phyloP scores from a whole-genome alignment of 208 protist species.

The Zelonia costaricensis region DNA sequence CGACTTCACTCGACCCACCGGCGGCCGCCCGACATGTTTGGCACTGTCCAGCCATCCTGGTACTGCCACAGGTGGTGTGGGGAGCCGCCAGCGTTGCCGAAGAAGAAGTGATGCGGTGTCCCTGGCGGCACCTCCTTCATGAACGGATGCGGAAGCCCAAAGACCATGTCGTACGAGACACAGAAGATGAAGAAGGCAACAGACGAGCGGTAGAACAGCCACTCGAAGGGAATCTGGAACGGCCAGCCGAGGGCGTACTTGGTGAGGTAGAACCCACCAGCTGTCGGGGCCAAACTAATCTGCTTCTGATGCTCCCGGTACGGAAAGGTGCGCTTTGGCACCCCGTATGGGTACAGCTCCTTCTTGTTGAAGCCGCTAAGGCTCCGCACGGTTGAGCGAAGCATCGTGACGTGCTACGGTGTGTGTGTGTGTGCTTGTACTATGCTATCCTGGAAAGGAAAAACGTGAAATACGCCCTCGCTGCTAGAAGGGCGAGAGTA shows the following conservation, averaged over 20 bases:
- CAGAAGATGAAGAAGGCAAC: constrained; percentile 64
- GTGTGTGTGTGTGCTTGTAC: constrained; percentile 6
- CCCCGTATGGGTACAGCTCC: constrained; percentile 80
- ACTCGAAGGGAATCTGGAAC: constrained; percentile 91
- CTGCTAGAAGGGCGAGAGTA: not conserved
- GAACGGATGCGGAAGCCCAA: constrained; percentile 78
- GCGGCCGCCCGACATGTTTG: constrained; percentile 84
- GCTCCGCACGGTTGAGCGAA: constrained; percentile 44
- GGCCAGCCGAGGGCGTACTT: constrained; percentile 87
- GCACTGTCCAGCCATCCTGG: constrained; percentile 90
- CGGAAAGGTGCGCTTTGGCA: constrained; percentile 88
- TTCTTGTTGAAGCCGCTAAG: constrained; percentile 79
- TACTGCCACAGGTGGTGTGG: constrained; percentile 90
- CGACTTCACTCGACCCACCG: constrained; percentile 80
- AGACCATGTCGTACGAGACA: constrained; percentile 83
- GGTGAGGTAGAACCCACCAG: constrained; percentile 83
- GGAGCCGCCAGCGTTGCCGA: constrained; percentile 75
- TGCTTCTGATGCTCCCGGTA: constrained; percentile 89
- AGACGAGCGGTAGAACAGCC: constrained; percentile 86
- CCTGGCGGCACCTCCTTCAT: constrained; percentile 86
- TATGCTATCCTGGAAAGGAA: not conserved
- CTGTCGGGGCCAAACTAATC: constrained; percentile 76
- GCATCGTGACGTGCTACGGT: constrained; percentile 59
- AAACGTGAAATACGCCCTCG: too few relatives aligned
- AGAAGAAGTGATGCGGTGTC: constrained; percentile 84